These are phyloP conservation scores for Alternaria brassicae DNA, from an alignment of 2,329 filamentous ascomycete genomes.

Conservation along the genomic window DNA sequence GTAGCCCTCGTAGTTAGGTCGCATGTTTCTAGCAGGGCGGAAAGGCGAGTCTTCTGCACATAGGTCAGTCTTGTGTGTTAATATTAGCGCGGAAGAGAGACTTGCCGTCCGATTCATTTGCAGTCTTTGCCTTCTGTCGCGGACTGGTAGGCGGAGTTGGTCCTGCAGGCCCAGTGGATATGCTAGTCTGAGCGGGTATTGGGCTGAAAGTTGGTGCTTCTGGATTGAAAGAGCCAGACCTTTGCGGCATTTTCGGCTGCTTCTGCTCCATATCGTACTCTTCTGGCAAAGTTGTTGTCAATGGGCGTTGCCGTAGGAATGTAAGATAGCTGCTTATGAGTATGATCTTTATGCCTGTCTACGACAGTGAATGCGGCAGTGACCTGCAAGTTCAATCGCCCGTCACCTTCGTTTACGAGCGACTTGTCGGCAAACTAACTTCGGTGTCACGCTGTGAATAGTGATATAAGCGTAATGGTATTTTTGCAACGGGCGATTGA, in stretches of 20 bases:
- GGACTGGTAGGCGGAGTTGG: neutral
- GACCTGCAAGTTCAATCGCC: constrained; percentile 4
- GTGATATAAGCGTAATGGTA: neutral
- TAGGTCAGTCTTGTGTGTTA: neutral
- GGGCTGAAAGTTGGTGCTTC: constrained; percentile 23
- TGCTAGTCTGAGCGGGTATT: neutral
- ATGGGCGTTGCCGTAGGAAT: neutral
- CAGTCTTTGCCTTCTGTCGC: neutral
- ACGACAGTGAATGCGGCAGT: constrained; percentile 12
- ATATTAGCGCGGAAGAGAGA: neutral
- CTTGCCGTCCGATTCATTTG: neutral
- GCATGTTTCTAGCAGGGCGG: neutral
- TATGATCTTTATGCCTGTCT: neutral
- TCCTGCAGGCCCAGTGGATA: neutral
- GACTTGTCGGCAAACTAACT: neutral
- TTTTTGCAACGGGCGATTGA: neutral
- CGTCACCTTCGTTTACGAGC: constrained; percentile 2
- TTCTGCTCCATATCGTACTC: neutral
- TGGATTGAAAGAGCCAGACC: constrained; percentile 20
- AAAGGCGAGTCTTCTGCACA: constrained; percentile 14
- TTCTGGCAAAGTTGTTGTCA: neutral
- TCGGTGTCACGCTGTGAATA: neutral
- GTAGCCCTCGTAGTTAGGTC: neutral
- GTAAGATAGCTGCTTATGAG: neutral
- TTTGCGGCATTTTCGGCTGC: neutral